phyloP scores from a whole-genome alignment of 2,329 filamentous ascomycete species.

The Paracoccidioides brasiliensis region DNA sequence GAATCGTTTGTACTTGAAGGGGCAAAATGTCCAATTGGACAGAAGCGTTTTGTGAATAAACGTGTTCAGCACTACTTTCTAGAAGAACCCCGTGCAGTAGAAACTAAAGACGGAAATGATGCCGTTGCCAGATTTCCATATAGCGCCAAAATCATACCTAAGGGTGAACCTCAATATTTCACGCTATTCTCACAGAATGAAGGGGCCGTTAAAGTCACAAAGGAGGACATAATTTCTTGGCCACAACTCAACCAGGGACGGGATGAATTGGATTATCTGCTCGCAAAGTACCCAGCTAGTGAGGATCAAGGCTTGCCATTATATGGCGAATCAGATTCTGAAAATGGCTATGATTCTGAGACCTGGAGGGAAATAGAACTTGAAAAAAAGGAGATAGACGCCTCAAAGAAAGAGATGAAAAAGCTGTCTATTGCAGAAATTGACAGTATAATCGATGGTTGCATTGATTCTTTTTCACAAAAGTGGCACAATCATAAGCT shows the following conservation, averaged over 20 bases:
- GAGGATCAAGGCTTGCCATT: constrained; percentile 35
- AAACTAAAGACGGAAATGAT: constrained; percentile 10
- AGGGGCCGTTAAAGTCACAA: constrained; percentile 15
- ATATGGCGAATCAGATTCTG: constrained; percentile 43
- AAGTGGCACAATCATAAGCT: constrained; percentile 49
- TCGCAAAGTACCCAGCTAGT: constrained; percentile 32
- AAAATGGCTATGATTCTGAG: constrained; percentile 45
- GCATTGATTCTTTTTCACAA: constrained; percentile 38
- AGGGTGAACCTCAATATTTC: constrained; percentile 13
- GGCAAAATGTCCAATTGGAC: constrained; percentile 15
- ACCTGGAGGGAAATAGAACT: constrained; percentile 43
- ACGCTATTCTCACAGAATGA: constrained; percentile 19
- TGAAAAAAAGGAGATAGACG: constrained; percentile 21
- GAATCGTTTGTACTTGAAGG: constrained; percentile 16
- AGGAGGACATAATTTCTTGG: constrained; percentile 19
- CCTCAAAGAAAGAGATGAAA: constrained; percentile 11
- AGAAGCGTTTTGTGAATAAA: constrained; percentile 21
- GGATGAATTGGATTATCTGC: constrained; percentile 21
- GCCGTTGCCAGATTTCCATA: constrained; percentile 21
- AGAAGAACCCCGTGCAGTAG: constrained; percentile 15
- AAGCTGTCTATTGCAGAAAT: constrained; percentile 37
- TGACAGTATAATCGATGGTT: constrained; percentile 40
- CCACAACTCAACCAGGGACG: constrained; percentile 14
- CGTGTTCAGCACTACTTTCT: constrained; percentile 17
- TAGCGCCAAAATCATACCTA: constrained; percentile 6